Percentiles rank a stretch among this genome's conserved stretches.
Evolutionary conservation across 768 basidiomycete genomes (phyloP).

Genomic region (Tricholoma flavovirens): DNA sequence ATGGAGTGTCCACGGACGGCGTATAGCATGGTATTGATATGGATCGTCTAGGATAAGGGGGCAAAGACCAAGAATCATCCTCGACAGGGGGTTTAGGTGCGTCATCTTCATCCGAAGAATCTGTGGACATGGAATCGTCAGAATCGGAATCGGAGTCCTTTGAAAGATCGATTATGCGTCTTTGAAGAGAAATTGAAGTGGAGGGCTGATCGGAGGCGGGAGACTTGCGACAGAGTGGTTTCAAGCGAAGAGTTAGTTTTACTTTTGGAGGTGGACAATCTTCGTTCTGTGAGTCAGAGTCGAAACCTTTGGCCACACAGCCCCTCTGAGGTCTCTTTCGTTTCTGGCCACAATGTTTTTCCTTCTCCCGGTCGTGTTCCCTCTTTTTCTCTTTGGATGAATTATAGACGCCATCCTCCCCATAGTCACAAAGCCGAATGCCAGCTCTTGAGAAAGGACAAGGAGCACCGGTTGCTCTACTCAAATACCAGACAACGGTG

Average conservation of each 20-base stretch:
- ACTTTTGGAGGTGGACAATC: slow-evolving; percentile 54
- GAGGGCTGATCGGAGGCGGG: slow-evolving; percentile 19
- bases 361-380: slow-evolving; percentile 21
- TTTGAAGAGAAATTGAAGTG: slow-evolving; percentile 17
- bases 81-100: slow-evolving; percentile 18
- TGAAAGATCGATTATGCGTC: slow-evolving; percentile 33
- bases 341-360: slow-evolving; percentile 35
- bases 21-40: slow-evolving; percentile 54
- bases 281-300: slow-evolving; percentile 33
- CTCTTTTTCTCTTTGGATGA: slow-evolving; percentile 22
- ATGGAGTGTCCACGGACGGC: slow-evolving; percentile 35
- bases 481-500: slow-evolving; percentile 78
- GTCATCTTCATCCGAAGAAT: slow-evolving; percentile 36
- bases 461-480: slow-evolving; percentile 64
- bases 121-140: slow-evolving; percentile 39
- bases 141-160: slow-evolving; percentile 32
- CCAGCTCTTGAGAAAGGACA: slow-evolving; percentile 73
- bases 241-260: slow-evolving; percentile 64
- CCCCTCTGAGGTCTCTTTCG: slow-evolving; percentile 38
- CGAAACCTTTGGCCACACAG: slow-evolving; percentile 24
- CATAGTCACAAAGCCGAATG: slow-evolving; percentile 67
- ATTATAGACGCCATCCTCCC: slow-evolving; percentile 40
- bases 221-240: slow-evolving; percentile 33
- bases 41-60: slow-evolving; percentile 52
- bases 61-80: slow-evolving; percentile 44